Conservation (phyloP, 176 grass and related monocot species). For the Carex parvula region DNA sequence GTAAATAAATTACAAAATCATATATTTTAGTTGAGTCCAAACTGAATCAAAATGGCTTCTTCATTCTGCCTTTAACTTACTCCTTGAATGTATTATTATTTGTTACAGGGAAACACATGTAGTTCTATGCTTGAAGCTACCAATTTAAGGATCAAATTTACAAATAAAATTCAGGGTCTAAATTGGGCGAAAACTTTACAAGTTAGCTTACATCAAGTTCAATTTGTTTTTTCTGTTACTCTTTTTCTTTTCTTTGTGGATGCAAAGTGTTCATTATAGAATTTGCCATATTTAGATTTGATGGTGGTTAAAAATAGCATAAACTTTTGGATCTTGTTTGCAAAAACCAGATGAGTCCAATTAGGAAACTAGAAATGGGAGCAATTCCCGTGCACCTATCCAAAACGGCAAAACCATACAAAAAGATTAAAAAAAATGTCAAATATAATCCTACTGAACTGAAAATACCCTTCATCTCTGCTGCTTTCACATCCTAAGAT, state of each 20-base stretch:
- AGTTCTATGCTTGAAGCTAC: background rate
- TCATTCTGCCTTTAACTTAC: background rate
- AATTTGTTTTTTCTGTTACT: background rate
- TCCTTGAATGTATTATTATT: slow-evolving; percentile 8
- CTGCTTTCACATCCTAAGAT: background rate
- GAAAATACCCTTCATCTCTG: background rate
- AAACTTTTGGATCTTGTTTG: background rate
- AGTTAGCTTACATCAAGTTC: background rate
- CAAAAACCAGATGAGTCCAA: background rate
- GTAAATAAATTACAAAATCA: background rate
- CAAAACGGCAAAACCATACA: background rate
- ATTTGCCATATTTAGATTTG: slow-evolving; percentile 1
- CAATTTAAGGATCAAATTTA: background rate
- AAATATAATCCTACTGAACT: background rate
- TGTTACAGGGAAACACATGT: background rate
- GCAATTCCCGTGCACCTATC: background rate
- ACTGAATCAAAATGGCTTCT: background rate
- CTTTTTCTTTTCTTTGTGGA: background rate
- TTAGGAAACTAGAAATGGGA: background rate
- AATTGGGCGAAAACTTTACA: background rate
- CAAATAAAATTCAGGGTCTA: background rate
- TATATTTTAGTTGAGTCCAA: background rate
- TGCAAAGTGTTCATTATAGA: background rate
- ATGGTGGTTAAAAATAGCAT: background rate
- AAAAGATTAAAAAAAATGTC: background rate